Conservation (phyloP, 768 basidiomycete genomes). For the Lactarius tabidus region DNA sequence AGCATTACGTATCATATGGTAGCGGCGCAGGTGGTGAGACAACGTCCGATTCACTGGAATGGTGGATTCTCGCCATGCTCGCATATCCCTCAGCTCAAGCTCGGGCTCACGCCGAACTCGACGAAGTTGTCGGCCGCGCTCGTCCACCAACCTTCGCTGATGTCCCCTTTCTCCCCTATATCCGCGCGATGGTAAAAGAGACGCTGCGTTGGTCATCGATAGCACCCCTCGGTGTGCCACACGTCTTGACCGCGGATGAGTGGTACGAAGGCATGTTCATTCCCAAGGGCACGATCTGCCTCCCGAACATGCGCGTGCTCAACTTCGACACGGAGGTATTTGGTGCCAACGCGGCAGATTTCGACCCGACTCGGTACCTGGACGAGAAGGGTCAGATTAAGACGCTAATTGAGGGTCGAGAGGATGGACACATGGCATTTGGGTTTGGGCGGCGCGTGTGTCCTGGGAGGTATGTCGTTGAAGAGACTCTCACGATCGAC, state of each 20-base stretch:
- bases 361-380: conserved; percentile 2
- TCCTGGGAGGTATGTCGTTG: conserved; percentile 33
- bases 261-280: conserved; percentile 21
- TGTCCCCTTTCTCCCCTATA: conserved; percentile 34
- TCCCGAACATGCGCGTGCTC: conserved; percentile 8
- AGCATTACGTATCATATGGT: too few relatives aligned
- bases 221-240: conserved; percentile 25
- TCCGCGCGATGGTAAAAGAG: conserved; percentile 37
- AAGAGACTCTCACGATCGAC: conserved; percentile 32
- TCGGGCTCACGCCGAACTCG: conserved; percentile 42
- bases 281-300: conserved; percentile 13
- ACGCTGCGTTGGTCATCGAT: conserved; percentile 29
- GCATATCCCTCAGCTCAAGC: conserved; percentile 36
- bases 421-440: conserved; percentile 29
- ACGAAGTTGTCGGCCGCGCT: conserved; percentile 33
- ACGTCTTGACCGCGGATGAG: conserved; percentile 7
- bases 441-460: conserved; percentile 34
- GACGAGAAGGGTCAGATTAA: conserved; percentile 1
- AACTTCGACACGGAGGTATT: neutral
- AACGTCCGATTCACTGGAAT: conserved; percentile 27
- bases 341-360: neutral
- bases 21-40: neutral
- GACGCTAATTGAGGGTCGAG: conserved; percentile 25
- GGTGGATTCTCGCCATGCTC: conserved; percentile 41
- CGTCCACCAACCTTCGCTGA: conserved; percentile 38